Evolutionary conservation across 768 basidiomycete species (phyloP), one percentile per base, ranked within the genome.

Genomic region (Suillus fuscotomentosus): DNA sequence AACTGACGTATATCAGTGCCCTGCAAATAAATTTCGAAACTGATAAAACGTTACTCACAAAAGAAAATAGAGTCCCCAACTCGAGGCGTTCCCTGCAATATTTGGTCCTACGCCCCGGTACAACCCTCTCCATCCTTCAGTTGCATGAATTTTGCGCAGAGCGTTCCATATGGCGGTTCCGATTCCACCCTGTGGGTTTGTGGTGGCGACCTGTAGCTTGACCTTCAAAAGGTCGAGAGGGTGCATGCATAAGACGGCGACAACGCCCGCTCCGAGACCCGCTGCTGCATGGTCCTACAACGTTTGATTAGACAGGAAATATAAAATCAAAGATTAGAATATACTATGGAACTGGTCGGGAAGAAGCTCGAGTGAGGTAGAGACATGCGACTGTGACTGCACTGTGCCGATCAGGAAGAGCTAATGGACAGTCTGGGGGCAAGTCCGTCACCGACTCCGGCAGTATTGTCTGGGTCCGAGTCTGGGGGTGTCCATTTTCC

Each of bases 1-100:
- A 99, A 74, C 97, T 99, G 47, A 17, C 47, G 4, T 10, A 0
- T 47, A 27, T 70, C 50, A 73, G 64, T 24, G 6, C 50, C 8
- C 14, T 45, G 20, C 45, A 64, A 64, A 20, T 24, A 41, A 59
- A 63, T 45, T 48, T 20, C 20, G 27, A 31, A 42, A 27, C n/a
- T 47, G 22, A 36, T 51, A 14, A 43, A 68, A 53, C 20, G 51
- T 71, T 51, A 85, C 94, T 77, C 74, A 98, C 97, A 97, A 97
- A 67, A 97, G 85, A 78, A 99, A 99, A 77, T 99, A 99, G 31
- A 98, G 78, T 0, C 97, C 97, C 97, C 97, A 99, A 70, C 94
- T 96, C 9, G 90, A 88, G 22, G 96, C 95, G 68, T 98, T 98
- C 14, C 97, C 97, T 0, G 93, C 92, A 65, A 98, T 84, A 76